A percentile compares a stretch with the other conserved stretches of the same genome.
phyloP scores from a whole-genome alignment of 2,329 filamentous ascomycete genomes.

The Fusarium cicatricum region DNA sequence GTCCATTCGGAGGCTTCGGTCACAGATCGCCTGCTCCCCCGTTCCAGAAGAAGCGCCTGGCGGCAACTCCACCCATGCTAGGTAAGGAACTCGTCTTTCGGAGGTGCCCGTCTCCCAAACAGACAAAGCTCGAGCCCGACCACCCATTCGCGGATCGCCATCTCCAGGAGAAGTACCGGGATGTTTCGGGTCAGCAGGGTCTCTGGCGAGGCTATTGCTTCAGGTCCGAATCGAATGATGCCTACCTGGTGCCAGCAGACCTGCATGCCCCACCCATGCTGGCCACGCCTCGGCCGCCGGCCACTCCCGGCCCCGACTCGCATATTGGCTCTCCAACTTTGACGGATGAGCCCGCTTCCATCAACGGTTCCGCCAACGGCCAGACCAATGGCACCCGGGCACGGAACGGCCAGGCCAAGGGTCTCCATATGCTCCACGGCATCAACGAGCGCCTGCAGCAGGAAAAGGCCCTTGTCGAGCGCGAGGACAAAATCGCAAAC shows the following conservation, averaged over 20 bases:
- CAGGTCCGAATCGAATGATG: conserved; percentile 48
- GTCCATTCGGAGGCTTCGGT: conserved; percentile 54
- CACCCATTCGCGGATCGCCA: conserved; percentile 65
- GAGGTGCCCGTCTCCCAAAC: conserved; percentile 81
- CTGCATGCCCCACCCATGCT: conserved; percentile 59
- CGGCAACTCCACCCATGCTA: conserved; percentile 83
- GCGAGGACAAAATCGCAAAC: conserved; percentile 60
- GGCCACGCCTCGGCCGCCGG: conserved; percentile 56
- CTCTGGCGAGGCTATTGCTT: conserved; percentile 82
- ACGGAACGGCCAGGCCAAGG: conserved; percentile 50
- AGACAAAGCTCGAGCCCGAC: conserved; percentile 83
- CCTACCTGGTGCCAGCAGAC: conserved; percentile 52
- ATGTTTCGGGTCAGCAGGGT: conserved; percentile 66
- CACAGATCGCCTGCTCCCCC: conserved; percentile 46
- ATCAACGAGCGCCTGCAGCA: conserved; percentile 60
- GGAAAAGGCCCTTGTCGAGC: conserved; percentile 60
- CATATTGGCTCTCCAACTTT: conserved; percentile 51
- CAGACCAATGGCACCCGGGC: conserved; percentile 30
- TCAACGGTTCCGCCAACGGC: conserved; percentile 38
- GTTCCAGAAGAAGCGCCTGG: conserved; percentile 58
- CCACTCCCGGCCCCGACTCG: conserved; percentile 50
- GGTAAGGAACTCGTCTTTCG: conserved; percentile 83
- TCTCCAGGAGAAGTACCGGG: conserved; percentile 59
- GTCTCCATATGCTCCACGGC: conserved; percentile 59
- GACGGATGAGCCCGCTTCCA: conserved; percentile 52